Evolutionary conservation across 148 eudicot species (phyloP), one percentile per base, ranked within the genome.

Genomic region (Camellia japonica): DNA sequence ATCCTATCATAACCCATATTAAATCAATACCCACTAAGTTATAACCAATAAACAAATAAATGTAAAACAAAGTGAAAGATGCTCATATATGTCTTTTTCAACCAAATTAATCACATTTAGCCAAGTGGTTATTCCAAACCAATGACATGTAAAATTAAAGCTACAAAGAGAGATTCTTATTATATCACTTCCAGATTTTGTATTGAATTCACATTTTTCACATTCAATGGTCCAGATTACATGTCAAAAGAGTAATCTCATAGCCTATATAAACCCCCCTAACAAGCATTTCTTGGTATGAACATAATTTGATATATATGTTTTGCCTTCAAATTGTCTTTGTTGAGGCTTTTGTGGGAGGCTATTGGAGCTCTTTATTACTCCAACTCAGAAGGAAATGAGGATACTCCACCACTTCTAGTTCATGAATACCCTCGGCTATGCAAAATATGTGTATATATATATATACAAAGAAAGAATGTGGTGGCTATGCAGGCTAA

Each of bases 361-460:
- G 71, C 47, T 64, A 65, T 2, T 16, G 80, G 83, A 44, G 83
- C 79, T 81, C 68, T 65, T 51, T 46, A 8, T 42, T 16, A 18
- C 79, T 75, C 79, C 79, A 81, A 81, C 7, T 75, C 66, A 68
- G 59, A 75, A 75, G 74, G 79, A 81, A 81, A 81, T 67, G 59
- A 56, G 67, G 83, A 68, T 44, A 19, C 18, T 75, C 79, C 79
- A 20, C 78, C n/a, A 5, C 82, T 80, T 73, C 82, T 64, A 71
- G 77, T 63, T 61, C 84, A 77, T 82, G 84, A 82, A 78, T 63
- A 82, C 84, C 84, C 69, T 11, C 77, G 62, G 66, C 58, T 78
- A 49, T 49, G 52, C 52, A 49, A 7, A 49, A 49, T 4, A 49
- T 49, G 7, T 49, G 7, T 47, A 3, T 49, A 2, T 49, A 49